Evolutionary conservation across 495 filamentous ascomycete genomes (phyloP).

Genomic region (Xylaria acuta): DNA sequence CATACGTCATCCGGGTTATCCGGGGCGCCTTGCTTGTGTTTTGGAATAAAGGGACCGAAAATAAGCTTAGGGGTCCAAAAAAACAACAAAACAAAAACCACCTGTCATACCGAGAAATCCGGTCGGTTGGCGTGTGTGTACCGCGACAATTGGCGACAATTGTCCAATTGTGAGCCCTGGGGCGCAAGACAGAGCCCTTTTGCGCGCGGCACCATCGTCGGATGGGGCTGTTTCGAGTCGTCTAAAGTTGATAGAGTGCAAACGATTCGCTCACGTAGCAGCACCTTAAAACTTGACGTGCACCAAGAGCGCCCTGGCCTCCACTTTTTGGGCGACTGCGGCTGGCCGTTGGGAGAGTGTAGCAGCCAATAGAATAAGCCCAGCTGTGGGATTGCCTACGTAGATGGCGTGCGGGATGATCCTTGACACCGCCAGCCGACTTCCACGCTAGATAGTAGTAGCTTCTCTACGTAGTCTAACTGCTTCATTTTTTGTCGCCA

Average conservation of each 20-base stretch:
- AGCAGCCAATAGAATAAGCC: constrained; percentile 6
- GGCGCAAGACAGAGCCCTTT: background rate
- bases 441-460: too few relatives aligned
- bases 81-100: too few relatives aligned
- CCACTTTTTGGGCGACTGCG: background rate
- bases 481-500: background rate
- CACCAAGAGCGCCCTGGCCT: background rate
- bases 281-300: background rate
- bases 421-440: background rate
- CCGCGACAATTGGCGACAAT: constrained; percentile 8
- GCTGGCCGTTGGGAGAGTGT: background rate
- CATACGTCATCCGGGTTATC: constrained; percentile 27
- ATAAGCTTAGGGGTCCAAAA: background rate
- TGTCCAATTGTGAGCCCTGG: constrained; percentile 5
- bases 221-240: background rate
- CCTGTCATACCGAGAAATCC: background rate
- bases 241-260: background rate
- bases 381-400: background rate
- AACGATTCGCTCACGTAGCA: constrained; percentile 18
- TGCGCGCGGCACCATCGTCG: constrained; percentile 22
- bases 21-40: constrained; percentile 11
- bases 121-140: background rate
- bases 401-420: constrained; percentile 24
- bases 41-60: constrained; percentile 3
- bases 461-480: too few relatives aligned